phyloP scores from a whole-genome alignment of 495 filamentous ascomycete species.

The Neurospora sp. region DNA sequence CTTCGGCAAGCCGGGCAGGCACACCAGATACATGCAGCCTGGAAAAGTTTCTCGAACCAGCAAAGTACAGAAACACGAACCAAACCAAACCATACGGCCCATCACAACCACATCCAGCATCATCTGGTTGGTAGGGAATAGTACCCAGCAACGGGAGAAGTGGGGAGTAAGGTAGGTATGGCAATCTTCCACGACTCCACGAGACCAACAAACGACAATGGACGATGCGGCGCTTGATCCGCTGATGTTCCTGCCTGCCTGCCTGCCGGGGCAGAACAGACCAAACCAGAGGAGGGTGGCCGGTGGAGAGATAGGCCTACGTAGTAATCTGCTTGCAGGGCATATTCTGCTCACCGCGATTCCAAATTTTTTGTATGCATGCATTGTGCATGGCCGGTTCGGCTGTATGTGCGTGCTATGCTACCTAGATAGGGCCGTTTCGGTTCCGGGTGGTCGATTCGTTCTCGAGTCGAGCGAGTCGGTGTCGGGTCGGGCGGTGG shows the following conservation, averaged over 20 bases:
- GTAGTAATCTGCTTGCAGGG: background rate
- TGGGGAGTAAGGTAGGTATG: background rate
- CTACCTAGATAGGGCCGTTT: background rate
- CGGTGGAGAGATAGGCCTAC: background rate
- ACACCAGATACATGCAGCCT: background rate
- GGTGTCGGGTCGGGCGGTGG: background rate
- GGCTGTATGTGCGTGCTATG: background rate
- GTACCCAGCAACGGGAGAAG: background rate
- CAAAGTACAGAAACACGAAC: background rate
- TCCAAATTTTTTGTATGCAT: background rate
- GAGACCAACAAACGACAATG: background rate
- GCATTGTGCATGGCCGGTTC: background rate
- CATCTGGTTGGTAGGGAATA: background rate
- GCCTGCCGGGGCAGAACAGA: background rate
- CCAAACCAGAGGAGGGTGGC: background rate
- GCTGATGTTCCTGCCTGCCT: background rate
- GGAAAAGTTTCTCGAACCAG: background rate
- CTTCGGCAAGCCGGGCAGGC: background rate
- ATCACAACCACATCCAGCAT: background rate
- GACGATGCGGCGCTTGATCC: background rate
- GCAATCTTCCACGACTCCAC: background rate
- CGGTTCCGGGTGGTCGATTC: background rate
- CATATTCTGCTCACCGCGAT: background rate
- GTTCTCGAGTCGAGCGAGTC: background rate
- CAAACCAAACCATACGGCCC: background rate